phyloP scores from a whole-genome alignment of 306 rosid species.

The Astragalus glycyphyllos region DNA sequence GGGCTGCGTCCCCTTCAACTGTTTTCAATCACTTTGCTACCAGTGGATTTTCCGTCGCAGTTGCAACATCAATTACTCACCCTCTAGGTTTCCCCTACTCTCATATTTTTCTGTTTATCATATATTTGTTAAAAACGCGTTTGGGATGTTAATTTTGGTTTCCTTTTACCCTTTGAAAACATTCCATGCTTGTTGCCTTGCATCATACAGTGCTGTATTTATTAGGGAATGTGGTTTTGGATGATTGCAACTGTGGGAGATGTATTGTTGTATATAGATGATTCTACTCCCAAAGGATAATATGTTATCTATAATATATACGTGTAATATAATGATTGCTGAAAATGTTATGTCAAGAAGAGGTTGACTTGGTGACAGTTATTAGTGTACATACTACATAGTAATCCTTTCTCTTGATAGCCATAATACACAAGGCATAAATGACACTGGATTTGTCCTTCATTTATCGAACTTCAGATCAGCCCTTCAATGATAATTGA shows the following conservation, averaged over 20 bases:
- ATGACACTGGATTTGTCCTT: background rate
- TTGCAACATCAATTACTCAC: constrained; percentile 80
- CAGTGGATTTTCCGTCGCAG: constrained; percentile 86
- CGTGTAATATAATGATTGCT: background rate
- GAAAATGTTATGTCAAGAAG: background rate
- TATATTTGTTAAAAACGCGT: no score
- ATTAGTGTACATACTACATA: background rate
- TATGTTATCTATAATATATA: no score
- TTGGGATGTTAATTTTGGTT: no score
- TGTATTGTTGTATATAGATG: no score
- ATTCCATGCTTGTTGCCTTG: no score
- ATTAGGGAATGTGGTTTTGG: no score
- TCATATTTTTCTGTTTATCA: background rate
- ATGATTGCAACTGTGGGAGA: no score
- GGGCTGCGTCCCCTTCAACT: constrained; percentile 69
- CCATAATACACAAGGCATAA: background rate
- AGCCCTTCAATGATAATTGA: background rate
- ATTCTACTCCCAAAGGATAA: background rate
- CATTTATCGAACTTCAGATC: background rate
- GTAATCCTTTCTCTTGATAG: background rate
- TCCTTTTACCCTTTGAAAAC: no score
- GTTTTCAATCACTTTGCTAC: constrained; percentile 73
- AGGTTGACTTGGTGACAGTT: background rate
- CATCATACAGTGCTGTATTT: no score
- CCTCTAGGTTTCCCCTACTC: constrained; percentile 63